Evolutionary conservation across 2,329 filamentous ascomycete genomes (phyloP), one percentile per base, ranked within the genome.

Genomic region (Ophiostoma pallidulum): DNA sequence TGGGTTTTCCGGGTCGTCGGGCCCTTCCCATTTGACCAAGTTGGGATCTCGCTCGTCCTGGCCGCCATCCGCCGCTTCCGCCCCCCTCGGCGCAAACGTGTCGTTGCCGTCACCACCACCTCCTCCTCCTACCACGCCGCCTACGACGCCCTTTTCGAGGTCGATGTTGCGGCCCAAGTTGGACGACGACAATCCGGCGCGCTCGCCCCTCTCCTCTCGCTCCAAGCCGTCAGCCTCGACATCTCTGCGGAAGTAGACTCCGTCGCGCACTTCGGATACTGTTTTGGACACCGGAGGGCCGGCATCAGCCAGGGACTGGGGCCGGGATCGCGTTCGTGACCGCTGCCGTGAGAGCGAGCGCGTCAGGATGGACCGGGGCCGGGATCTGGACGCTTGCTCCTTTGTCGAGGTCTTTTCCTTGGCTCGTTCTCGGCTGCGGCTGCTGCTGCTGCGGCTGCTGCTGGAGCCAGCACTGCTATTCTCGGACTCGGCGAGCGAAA

Each of bases 21-120:
- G 71, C 0, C 73, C 74, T 31, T 72, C 64, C 77, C 78, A 73
- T 3, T 58, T 58, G 18, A 73, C 67, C 12, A 72, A 58, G 41
- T 71, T 64, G 4, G 66, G 65, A 42, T 72, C 65, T 3, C 18
- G 13, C 3, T 44, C 45, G 4, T 22, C 24, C 3, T 44, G 39
- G 4, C 16, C 24, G 4, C 13, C 41, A 10, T 12, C 10, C 26
- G 5, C 12, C 16, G 26, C 16, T 36, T 16, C 24, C 44, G 24
- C 35, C 19, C 22, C 44, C n/a, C n/a, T n/a, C 35, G 35, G n/a
- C n/a, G 7, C 8, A 26, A 10, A 7, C 41, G 18, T 31, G 24
- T n/a, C 41, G 32, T 32, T 22, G 14, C 26, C 33, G 26, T 28
- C 41, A 2, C 5, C 33, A 37, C 26, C 24, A 9, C 32, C 38